Base-by-base conservation (phyloP, 2,329 filamentous ascomycete species). In the Scedosporium boydii region DNA sequence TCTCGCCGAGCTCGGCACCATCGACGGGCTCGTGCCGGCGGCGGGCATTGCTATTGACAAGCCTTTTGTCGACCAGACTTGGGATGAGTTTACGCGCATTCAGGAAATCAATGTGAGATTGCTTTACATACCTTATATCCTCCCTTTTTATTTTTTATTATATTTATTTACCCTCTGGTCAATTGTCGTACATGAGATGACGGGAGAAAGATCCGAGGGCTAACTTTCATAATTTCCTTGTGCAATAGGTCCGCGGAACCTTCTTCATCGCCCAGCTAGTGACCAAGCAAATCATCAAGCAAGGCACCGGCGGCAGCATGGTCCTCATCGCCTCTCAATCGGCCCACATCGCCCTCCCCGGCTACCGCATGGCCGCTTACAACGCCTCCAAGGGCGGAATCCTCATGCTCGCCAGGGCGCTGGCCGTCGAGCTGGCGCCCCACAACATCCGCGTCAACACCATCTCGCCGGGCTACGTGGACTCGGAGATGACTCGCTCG, bases 1-100 rank as follows among this genome's bases (percentile, higher is more conserved):
- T 0, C 9, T 73, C 3, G 53, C 65, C 10, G 66, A 65, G n/a
- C 66, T 74, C 23, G 66, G 65, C 0, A 63, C 69, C 0, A 67
- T 74, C 4, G 68, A 74, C 38, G 72, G 72, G 0, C 65, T 67
- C 34, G 71, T 74, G 0, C 71, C 72, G 5, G 69, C 72, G 7
- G 74, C 74, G 1, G 77, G 76, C 1, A 74, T 78, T 51, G 75
- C 73, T 6, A 72, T 77, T 29, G 76, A 78, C 63, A 78, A 77
- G 66, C 76, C 76, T 0, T 78, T 78, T 61, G 78, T 38, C 10
- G 34, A 38, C 34, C 34, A 38, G 34, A 38, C 34, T 3, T 38
- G 34, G 34, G 34, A 38, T 3, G 34, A 38, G 34, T 38, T 38
- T 38, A 38, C 34, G 10, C 34, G 34, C 10, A 38, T 38, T 38